These are phyloP conservation scores for Neurospora sp. DNA, from an alignment of 495 filamentous ascomycete species.

Conservation along the genomic window DNA sequence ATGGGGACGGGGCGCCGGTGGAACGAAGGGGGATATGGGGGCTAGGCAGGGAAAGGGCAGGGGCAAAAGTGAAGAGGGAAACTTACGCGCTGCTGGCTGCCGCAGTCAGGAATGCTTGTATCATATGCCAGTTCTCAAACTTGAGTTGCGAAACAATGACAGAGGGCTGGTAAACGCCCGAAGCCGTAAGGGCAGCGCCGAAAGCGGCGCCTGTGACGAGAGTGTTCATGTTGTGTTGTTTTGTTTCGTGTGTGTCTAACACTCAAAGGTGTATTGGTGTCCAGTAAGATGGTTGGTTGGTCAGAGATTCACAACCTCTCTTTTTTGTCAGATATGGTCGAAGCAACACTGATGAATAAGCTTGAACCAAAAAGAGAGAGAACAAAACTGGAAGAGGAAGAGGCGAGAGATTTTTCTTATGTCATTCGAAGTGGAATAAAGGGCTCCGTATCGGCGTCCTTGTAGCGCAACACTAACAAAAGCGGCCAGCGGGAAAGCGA, in stretches of 20 bases:
- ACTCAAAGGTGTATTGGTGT: not conserved
- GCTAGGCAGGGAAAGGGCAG: too few relatives aligned
- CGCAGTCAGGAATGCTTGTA: slow-evolving; percentile 45
- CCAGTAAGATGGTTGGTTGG: not conserved
- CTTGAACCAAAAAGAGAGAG: not conserved
- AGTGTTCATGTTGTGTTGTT: slow-evolving; percentile 13
- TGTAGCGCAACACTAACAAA: not conserved
- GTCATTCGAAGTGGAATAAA: not conserved
- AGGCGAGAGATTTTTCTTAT: not conserved
- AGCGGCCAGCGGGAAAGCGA: not conserved
- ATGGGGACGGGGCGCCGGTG: too few relatives aligned
- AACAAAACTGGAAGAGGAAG: not conserved
- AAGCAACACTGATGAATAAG: not conserved
- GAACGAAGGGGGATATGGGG: too few relatives aligned
- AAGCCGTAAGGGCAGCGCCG: slow-evolving; percentile 42
- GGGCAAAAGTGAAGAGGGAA: not conserved
- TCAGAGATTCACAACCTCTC: not conserved
- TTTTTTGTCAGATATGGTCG: not conserved
- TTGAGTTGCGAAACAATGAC: slow-evolving; percentile 44
- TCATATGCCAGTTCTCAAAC: slow-evolving; percentile 46
- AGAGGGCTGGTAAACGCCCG: slow-evolving; percentile 41
- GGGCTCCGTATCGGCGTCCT: not conserved
- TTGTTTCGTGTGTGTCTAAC: not conserved
- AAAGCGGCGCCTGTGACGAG: slow-evolving; percentile 39
- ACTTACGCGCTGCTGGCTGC: slow-evolving; percentile 45